Conservation (phyloP, 129 eudicot species). For the Flaveria robusta region DNA sequence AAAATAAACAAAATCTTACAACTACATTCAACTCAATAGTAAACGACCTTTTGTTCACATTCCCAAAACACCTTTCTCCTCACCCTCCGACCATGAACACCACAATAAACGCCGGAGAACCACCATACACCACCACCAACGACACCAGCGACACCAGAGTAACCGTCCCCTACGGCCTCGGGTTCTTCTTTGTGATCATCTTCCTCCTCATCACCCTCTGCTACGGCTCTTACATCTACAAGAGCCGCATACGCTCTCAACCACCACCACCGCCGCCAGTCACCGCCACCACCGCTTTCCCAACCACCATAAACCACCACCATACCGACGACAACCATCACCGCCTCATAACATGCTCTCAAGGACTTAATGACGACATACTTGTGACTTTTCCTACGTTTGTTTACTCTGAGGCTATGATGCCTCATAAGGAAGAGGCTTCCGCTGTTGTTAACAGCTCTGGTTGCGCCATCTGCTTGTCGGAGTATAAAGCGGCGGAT, state of each 20-base stretch:
- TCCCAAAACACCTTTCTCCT: neutral
- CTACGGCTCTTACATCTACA: conserved; percentile 37
- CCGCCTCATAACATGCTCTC: neutral
- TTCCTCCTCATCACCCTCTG: conserved; percentile 34
- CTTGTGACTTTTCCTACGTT: conserved; percentile 35
- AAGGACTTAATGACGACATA: conserved; percentile 25
- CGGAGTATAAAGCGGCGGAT: conserved; percentile 18
- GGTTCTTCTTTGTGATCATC: conserved; percentile 24
- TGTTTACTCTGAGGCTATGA: conserved; percentile 24
- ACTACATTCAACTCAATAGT: neutral
- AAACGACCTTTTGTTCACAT: neutral
- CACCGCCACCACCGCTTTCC: neutral
- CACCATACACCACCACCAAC: neutral
- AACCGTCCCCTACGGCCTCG: conserved; percentile 16
- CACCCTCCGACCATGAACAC: conserved; percentile 24
- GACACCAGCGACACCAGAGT: neutral
- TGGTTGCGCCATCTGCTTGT: conserved; percentile 34
- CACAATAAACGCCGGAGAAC: conserved; percentile 24
- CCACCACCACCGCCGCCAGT: neutral
- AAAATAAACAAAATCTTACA: no score
- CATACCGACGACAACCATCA: neutral
- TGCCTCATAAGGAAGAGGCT: neutral
- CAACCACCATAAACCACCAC: neutral
- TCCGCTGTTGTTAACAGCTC: neutral
- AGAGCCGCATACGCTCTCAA: conserved; percentile 6